Base-by-base conservation (phyloP, 495 filamentous ascomycete genomes). In the Penicillium egyptiacum region DNA sequence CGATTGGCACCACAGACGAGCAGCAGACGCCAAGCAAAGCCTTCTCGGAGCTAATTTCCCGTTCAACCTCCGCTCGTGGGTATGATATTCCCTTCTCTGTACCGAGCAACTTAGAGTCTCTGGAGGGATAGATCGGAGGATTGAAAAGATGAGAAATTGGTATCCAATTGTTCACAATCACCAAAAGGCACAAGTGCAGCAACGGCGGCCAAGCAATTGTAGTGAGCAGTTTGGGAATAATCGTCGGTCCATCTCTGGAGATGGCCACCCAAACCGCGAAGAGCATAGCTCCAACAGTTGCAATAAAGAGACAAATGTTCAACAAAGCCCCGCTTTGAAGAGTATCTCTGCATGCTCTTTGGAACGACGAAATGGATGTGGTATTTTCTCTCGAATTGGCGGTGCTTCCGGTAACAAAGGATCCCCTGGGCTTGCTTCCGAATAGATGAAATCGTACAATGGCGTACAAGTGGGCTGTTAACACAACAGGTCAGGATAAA, bases 381-480 rank as follows among this genome's bases (percentile, higher is more conserved):
- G 39, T 28, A 56, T 52, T 71, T 66, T 66, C 64, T 61, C 42
- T 37, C 2, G 68, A 60, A 42, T 75, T 74, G 1, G 57, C 64
- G 0, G 50, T 68, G 56, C 71, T 75, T 16, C 73, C 73, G 1
- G 73, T 75, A 3, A 75, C 68, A 39, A 74, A 73, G 0, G 73
- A 75, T 2, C 72, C 72, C 17, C 67, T 73, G 0, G 73, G 71
- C 35, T 66, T 69, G 43, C 43, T 63, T 8, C 70, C 62, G 11
- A 71, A 40, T 12, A 70, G 52, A 37, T 74, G 62, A 33, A 73
- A 75, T 42, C 59, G 55, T 11, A 66, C 10, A 26, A 74, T 59
- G 6, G 59, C 63, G 41, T 55, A 64, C 1, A 75, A 50, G 43
- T 72, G 70, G 4, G 55, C 72, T 75, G 22, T 9, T n/a, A 25